Evolutionary conservation across 2,329 filamentous ascomycete genomes (phyloP).

Genomic region (Fusarium pininemorale): DNA sequence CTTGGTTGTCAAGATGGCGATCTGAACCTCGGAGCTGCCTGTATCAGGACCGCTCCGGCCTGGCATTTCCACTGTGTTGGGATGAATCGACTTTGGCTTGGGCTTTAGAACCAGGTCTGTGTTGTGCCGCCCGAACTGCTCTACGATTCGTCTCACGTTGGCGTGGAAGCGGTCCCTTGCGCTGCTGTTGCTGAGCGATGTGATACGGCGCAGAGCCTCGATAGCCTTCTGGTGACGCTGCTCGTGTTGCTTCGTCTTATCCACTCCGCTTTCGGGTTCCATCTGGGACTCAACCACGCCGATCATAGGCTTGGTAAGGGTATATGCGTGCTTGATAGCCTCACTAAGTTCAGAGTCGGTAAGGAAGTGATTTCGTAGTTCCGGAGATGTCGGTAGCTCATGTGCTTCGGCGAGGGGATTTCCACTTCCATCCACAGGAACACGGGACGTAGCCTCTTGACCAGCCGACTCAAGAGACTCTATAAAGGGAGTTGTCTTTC

Average conservation of each 20-base stretch:
- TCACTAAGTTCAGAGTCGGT: constrained; percentile 71
- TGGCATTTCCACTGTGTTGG: constrained; percentile 53
- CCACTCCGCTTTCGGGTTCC: constrained; percentile 53
- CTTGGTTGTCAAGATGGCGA: constrained; percentile 93
- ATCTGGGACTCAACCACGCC: constrained; percentile 48
- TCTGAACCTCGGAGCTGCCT: constrained; percentile 96
- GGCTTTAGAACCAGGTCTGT: constrained; percentile 78
- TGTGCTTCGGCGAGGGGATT: constrained; percentile 51
- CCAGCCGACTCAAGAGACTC: constrained; percentile 78
- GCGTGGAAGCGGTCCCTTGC: constrained; percentile 80
- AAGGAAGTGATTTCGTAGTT: constrained; percentile 80
- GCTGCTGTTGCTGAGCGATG: constrained; percentile 78
- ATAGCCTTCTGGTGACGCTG: constrained; percentile 72
- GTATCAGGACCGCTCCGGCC: constrained; percentile 87
- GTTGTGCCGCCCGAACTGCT: constrained; percentile 89
- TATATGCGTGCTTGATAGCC: constrained; percentile 73
- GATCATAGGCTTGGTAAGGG: constrained; percentile 69
- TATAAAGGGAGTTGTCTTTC: constrained; percentile 82
- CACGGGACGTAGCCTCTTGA: constrained; percentile 52
- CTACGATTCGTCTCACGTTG: constrained; percentile 85
- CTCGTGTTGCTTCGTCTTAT: constrained; percentile 56
- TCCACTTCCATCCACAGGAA: constrained; percentile 53
- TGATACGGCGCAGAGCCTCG: constrained; percentile 82
- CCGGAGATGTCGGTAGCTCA: constrained; percentile 57
- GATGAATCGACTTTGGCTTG: constrained; percentile 61